Conservation (phyloP, 768 basidiomycete species). For the Lactarius sanguifluus region DNA sequence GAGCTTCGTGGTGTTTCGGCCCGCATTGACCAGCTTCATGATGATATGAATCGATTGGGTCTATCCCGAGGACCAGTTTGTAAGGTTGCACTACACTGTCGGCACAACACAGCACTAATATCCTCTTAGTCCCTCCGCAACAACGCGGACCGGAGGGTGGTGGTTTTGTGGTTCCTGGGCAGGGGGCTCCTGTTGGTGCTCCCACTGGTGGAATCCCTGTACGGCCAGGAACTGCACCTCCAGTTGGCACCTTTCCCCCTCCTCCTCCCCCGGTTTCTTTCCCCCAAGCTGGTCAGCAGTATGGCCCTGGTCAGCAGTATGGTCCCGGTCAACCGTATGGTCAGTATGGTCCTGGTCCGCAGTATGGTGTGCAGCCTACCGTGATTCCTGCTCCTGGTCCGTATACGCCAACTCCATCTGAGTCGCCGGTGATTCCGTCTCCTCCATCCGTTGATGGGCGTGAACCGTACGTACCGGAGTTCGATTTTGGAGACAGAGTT, state of each 20-base stretch:
- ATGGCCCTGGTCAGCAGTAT: no score
- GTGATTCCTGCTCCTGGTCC: background rate
- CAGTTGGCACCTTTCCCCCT: background rate
- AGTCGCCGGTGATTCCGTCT: constrained; percentile 23
- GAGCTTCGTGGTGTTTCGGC: constrained; percentile 67
- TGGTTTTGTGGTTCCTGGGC: constrained; percentile 17
- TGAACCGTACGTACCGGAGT: constrained; percentile 6
- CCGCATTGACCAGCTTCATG: constrained; percentile 52
- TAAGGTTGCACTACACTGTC: background rate
- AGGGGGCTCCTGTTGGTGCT: constrained; percentile 3
- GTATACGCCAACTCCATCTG: constrained; percentile 14
- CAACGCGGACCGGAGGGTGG: constrained; percentile 6
- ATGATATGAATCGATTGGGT: constrained; percentile 45
- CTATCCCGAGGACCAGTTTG: constrained; percentile 15
- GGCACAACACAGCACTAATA: constrained; percentile 20
- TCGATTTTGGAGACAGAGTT: background rate
- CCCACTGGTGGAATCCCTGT: background rate
- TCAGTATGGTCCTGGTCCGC: no score
- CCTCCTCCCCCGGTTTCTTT: constrained; percentile 11
- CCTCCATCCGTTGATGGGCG: constrained; percentile 6
- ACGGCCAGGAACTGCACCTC: constrained; percentile 10
- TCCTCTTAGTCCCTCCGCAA: constrained; percentile 11
- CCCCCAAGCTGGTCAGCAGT: constrained; percentile 1
- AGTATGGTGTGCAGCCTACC: background rate
- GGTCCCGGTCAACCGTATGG: background rate